phyloP scores from a whole-genome alignment of 1,284 basidiomycete genomes.

The Cystobasidium slooffiae region DNA sequence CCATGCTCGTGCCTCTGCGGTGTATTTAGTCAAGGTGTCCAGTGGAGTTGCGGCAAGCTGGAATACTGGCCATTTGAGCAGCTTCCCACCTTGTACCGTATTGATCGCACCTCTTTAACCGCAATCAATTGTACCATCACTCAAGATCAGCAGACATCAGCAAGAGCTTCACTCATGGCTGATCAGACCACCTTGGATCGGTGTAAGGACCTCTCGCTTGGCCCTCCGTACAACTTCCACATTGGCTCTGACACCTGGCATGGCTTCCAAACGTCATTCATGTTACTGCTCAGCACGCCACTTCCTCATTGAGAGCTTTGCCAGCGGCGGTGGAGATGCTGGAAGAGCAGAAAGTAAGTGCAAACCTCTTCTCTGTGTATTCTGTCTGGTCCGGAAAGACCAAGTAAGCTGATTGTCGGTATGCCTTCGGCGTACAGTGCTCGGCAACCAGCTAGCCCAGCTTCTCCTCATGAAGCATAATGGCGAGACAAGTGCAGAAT shows the following conservation, averaged over 20 bases:
- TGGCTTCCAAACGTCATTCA: constrained; percentile 8
- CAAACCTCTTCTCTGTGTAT: no score
- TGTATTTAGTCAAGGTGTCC: no score
- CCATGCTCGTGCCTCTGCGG: neutral
- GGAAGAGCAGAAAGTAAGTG: constrained; percentile 33
- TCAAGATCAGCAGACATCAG: neutral
- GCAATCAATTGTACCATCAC: neutral
- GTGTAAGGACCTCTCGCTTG: constrained; percentile 8
- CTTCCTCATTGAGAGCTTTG: constrained; percentile 42
- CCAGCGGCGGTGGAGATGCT: constrained; percentile 37
- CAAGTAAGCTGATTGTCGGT: neutral
- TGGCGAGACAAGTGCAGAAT: constrained; percentile 23
- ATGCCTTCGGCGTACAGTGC: constrained; percentile 1
- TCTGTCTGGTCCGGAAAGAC: neutral
- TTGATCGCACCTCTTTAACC: no score
- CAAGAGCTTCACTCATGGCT: constrained; percentile 20
- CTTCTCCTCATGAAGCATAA: constrained; percentile 34
- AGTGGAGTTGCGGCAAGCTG: no score
- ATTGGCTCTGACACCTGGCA: neutral
- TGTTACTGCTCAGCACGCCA: constrained; percentile 23
- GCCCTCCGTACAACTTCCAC: neutral
- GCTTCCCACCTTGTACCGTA: no score
- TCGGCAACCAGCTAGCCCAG: constrained; percentile 34
- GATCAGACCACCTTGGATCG: constrained; percentile 32
- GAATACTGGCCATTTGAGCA: no score